A percentile compares a stretch with the other conserved stretches of the same genome.
Evolutionary conservation across 208 protist genomes (phyloP).

Genomic region (Trichomonas tenax): DNA sequence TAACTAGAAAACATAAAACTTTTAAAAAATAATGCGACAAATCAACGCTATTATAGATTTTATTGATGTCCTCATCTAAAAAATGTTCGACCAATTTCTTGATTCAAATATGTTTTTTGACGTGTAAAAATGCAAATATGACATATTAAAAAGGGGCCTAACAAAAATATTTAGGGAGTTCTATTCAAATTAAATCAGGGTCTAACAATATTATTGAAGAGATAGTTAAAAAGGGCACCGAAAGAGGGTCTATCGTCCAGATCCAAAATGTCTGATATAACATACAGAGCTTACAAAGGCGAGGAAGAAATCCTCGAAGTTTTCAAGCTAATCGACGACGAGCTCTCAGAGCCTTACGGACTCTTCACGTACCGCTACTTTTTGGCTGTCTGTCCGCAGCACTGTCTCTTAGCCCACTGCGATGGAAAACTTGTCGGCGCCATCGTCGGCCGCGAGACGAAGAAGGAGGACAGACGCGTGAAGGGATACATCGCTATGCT

Average conservation of each 20-base stretch:
- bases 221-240: no score
- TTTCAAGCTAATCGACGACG: not conserved
- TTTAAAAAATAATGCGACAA: no score
- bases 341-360: conserved; percentile 11
- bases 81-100: no score
- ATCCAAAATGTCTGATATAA: not conserved
- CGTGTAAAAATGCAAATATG: no score
- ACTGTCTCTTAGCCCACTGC: not conserved
- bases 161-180: no score
- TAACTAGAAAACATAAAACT: no score
- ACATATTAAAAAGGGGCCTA: no score
- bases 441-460: not conserved
- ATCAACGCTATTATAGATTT: no score
- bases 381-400: not conserved
- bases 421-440: not conserved
- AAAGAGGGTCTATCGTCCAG: not conserved
- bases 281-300: conserved; percentile 17
- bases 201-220: no score
- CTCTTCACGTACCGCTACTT: conserved; percentile 21
- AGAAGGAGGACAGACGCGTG: not conserved
- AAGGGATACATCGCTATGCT: conserved; percentile 23
- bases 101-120: no score
- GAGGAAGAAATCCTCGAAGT: conserved; percentile 17
- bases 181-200: no score
- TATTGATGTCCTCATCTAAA: no score